Percentiles rank a stretch among this genome's conserved stretches.
phyloP scores from a whole-genome alignment of 768 basidiomycete species.

The Boletus fagicola region DNA sequence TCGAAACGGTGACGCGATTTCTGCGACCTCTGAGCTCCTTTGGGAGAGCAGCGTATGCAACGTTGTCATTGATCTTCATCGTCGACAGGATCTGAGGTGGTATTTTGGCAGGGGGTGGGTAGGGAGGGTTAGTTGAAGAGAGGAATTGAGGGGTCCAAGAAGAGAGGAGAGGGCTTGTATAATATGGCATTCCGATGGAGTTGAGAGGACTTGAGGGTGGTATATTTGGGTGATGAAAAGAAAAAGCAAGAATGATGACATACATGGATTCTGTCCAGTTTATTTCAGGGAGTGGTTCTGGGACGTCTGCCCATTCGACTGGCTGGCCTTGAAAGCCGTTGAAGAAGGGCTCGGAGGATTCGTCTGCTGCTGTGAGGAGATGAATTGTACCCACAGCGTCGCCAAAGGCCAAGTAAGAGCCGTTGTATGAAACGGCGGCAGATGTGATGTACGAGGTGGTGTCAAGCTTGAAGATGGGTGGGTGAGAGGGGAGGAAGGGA shows the following conservation, averaged over 20 bases:
- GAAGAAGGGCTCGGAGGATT: constrained; percentile 58
- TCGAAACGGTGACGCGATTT: constrained; percentile 60
- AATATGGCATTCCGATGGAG: constrained; percentile 84
- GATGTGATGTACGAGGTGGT: constrained; percentile 75
- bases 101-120: constrained; percentile 73
- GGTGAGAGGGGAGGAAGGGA: background rate
- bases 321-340: constrained; percentile 90
- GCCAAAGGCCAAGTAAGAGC: constrained; percentile 90
- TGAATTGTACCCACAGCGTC: constrained; percentile 85
- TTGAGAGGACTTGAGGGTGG: constrained; percentile 69
- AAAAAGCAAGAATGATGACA: constrained; percentile 22
- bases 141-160: constrained; percentile 56
- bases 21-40: constrained; percentile 81
- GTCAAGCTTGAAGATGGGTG: constrained; percentile 50
- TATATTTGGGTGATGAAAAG: background rate
- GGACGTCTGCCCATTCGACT: constrained; percentile 78
- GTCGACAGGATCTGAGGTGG: constrained; percentile 72
- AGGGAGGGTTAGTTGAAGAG: constrained; percentile 42
- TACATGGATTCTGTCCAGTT: constrained; percentile 85
- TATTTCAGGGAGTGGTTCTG: constrained; percentile 65
- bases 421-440: constrained; percentile 78
- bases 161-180: constrained; percentile 72
- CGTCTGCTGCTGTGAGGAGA: constrained; percentile 72
- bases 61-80: constrained; percentile 85
- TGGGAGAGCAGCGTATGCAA: constrained; percentile 87